Evolutionary conservation across 2,329 filamentous ascomycete genomes (phyloP).

Genomic region (Penicillium sclerotiorum): DNA sequence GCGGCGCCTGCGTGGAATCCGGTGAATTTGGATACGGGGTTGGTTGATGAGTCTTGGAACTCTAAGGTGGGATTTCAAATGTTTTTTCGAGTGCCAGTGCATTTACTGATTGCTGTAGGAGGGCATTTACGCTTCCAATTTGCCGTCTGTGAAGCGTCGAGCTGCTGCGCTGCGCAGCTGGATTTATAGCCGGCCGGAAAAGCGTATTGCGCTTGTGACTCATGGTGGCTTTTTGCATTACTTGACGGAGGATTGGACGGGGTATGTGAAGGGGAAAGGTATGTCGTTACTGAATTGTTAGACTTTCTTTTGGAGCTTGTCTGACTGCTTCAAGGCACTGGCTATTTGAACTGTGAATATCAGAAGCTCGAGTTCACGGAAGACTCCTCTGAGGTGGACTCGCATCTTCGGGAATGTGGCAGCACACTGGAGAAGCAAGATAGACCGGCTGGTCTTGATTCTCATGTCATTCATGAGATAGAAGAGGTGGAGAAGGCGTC

Average conservation of each 20-base stretch:
- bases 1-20: constrained; percentile 1
- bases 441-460: constrained; percentile 7
- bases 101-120: not conserved
- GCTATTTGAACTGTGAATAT: constrained; percentile 14
- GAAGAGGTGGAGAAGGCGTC: not conserved
- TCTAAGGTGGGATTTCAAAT: constrained; percentile 7
- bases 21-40: constrained; percentile 1
- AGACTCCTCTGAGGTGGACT: constrained; percentile 6
- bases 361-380: constrained; percentile 11
- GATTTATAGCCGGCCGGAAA: constrained; percentile 12
- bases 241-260: constrained; percentile 14
- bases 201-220: constrained; percentile 10
- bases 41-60: constrained; percentile 13
- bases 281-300: not conserved
- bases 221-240: constrained; percentile 18
- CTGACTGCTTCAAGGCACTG: constrained; percentile 3
- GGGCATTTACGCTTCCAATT: constrained; percentile 10
- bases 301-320: not conserved
- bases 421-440: constrained; percentile 1
- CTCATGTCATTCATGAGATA: constrained; percentile 8
- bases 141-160: constrained; percentile 6
- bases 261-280: constrained; percentile 10
- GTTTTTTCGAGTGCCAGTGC: not conserved
- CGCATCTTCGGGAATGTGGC: constrained; percentile 11
- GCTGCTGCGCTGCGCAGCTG: constrained; percentile 9